phyloP scores from a whole-genome alignment of 2,329 filamentous ascomycete species.

The Fusarium chuoi region DNA sequence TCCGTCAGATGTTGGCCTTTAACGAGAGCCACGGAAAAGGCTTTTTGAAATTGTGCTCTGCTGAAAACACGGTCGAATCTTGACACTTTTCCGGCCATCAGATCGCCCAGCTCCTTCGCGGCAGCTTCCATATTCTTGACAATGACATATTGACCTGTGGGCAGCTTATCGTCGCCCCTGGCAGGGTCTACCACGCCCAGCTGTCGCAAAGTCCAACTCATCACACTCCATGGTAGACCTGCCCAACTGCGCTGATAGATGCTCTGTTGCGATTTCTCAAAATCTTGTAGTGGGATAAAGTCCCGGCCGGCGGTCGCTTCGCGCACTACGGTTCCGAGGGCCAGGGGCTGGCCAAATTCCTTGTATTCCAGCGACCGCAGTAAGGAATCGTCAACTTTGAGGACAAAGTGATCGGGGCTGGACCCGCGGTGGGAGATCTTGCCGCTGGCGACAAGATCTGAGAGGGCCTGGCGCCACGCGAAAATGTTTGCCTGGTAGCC shows the following conservation, averaged over 20 bases:
- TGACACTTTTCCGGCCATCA: slow-evolving; percentile 54
- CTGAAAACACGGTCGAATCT: slow-evolving; percentile 76
- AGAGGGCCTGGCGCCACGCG: slow-evolving; percentile 81
- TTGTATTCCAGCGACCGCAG: slow-evolving; percentile 77
- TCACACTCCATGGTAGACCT: slow-evolving; percentile 74
- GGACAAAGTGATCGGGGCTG: slow-evolving; percentile 59
- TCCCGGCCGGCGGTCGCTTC: slow-evolving; percentile 77
- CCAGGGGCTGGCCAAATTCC: slow-evolving; percentile 83
- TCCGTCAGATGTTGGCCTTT: slow-evolving; percentile 64
- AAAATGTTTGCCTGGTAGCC: slow-evolving; percentile 83
- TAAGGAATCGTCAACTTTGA: slow-evolving; percentile 71
- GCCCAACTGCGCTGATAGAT: slow-evolving; percentile 78
- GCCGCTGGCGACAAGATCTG: slow-evolving; percentile 74
- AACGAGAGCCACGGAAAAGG: slow-evolving; percentile 65
- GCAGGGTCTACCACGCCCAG: slow-evolving; percentile 68
- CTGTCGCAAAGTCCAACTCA: slow-evolving; percentile 80
- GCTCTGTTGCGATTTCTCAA: slow-evolving; percentile 71
- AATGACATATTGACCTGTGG: slow-evolving; percentile 72
- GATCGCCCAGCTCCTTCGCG: slow-evolving; percentile 63
- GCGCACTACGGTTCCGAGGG: slow-evolving; percentile 78
- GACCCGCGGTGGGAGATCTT: slow-evolving; percentile 55
- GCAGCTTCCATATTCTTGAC: slow-evolving; percentile 70
- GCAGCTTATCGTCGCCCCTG: slow-evolving; percentile 64
- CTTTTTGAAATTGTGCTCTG: slow-evolving; percentile 69
- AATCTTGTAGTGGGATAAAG: slow-evolving; percentile 77